Evolutionary conservation across 2,329 filamentous ascomycete species (phyloP).

Genomic region (Aspergillus oerlinghausenensis): DNA sequence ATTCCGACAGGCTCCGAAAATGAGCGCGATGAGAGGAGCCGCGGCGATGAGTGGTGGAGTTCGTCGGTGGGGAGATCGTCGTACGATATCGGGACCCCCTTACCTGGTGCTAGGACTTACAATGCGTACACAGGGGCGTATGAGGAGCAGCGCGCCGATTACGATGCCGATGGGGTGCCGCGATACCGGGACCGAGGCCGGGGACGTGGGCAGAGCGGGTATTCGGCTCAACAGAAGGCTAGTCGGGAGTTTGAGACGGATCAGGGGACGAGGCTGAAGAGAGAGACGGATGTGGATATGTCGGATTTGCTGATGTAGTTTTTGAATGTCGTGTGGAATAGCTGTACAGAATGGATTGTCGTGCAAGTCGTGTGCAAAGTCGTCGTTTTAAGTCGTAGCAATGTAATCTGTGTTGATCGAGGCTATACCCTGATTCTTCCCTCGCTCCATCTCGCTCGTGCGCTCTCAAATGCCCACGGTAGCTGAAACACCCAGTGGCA

Average conservation of each 20-base stretch:
- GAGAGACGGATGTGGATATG: constrained; percentile 14
- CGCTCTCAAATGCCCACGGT: constrained; percentile 25
- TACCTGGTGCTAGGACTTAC: constrained; percentile 9
- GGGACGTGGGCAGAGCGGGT: constrained; percentile 5
- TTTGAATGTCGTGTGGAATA: not conserved
- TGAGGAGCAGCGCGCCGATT: constrained; percentile 13
- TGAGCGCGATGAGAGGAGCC: not conserved
- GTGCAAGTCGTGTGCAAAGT: not conserved
- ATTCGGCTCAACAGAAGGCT: constrained; percentile 7
- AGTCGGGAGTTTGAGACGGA: constrained; percentile 13
- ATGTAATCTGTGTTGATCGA: not conserved
- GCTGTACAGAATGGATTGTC: not conserved
- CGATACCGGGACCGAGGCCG: constrained; percentile 8
- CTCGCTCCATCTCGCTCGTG: constrained; percentile 22
- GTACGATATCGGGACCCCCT: constrained; percentile 8
- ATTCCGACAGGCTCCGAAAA: not conserved
- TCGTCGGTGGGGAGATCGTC: not conserved
- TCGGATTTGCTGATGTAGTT: constrained; percentile 6
- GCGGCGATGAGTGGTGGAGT: not conserved
- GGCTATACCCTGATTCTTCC: constrained; percentile 26
- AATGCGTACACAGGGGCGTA: constrained; percentile 14
- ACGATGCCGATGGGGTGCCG: constrained; percentile 8
- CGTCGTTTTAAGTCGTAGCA: not conserved
- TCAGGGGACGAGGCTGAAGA: constrained; percentile 14
- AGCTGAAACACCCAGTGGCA: constrained; percentile 66